A percentile compares a stretch with the other conserved stretches of the same genome.
Evolutionary conservation across 306 rosid species (phyloP).

Genomic region (Boehmeria nivea): DNA sequence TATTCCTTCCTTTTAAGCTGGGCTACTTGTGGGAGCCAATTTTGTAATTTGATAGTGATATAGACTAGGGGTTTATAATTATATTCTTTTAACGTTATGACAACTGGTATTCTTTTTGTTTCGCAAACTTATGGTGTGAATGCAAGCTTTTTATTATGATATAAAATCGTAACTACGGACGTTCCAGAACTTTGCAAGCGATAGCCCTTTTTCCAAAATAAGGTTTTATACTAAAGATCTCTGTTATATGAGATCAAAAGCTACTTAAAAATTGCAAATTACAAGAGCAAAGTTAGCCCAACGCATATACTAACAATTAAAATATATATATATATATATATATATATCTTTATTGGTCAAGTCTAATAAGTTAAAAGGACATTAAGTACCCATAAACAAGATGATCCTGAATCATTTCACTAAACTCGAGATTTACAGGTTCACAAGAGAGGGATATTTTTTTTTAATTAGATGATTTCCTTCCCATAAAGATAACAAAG

Average conservation of each 20-base stretch:
- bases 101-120: conserved; percentile 6
- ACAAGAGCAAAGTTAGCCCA: too few species aligned
- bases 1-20: neutral
- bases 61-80: neutral
- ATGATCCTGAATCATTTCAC: conserved; percentile 6
- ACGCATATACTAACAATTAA: too few species aligned
- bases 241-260: too few species aligned
- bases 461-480: conserved; percentile 12
- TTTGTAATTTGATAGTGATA: conserved; percentile 3
- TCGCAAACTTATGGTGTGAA: neutral
- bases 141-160: neutral
- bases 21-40: neutral
- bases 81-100: neutral
- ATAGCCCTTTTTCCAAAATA: too few species aligned
- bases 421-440: conserved; percentile 6
- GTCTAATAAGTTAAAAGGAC: neutral
- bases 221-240: too few species aligned
- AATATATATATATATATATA: too few species aligned
- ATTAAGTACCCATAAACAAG: neutral
- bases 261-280: too few species aligned
- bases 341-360: neutral
- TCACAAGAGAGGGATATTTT: conserved; percentile 25
- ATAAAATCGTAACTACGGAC: neutral
- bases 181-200: too few species aligned
- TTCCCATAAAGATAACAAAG: conserved; percentile 23